A percentile compares a stretch with the other conserved stretches of the same genome.
phyloP scores from a whole-genome alignment of 345 rosid genomes.

The Brassica carinata region DNA sequence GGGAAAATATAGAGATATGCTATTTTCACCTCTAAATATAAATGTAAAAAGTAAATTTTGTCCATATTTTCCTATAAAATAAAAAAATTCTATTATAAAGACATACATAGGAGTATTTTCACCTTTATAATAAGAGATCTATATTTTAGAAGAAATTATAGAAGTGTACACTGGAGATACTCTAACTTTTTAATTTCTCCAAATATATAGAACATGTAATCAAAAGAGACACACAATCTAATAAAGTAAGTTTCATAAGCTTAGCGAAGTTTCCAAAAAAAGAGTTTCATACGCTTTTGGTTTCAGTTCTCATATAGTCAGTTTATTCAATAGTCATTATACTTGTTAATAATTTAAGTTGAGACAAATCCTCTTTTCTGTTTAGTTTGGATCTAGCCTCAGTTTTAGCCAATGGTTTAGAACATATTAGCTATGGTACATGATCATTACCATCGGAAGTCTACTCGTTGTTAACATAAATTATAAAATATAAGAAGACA shows the following conservation, averaged over 20 bases:
- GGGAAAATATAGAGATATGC: no score
- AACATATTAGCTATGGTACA: not conserved
- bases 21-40: no score
- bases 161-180: no score
- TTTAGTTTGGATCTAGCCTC: not conserved
- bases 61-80: no score
- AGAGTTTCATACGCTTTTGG: not conserved
- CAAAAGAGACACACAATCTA: not conserved
- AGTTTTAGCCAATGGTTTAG: not conserved
- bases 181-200: not conserved
- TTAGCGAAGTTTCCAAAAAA: not conserved
- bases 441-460: not conserved
- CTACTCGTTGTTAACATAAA: not conserved
- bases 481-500: conserved; percentile 10
- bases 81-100: no score
- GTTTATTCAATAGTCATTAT: not conserved
- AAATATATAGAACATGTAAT: not conserved
- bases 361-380: not conserved
- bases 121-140: no score
- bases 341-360: not conserved
- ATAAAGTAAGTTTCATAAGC: not conserved
- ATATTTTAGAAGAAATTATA: no score
- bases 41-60: no score
- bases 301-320: not conserved
- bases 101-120: no score